phyloP scores from a whole-genome alignment of 2,329 filamentous ascomycete genomes.

The Trichoderma sp. region DNA sequence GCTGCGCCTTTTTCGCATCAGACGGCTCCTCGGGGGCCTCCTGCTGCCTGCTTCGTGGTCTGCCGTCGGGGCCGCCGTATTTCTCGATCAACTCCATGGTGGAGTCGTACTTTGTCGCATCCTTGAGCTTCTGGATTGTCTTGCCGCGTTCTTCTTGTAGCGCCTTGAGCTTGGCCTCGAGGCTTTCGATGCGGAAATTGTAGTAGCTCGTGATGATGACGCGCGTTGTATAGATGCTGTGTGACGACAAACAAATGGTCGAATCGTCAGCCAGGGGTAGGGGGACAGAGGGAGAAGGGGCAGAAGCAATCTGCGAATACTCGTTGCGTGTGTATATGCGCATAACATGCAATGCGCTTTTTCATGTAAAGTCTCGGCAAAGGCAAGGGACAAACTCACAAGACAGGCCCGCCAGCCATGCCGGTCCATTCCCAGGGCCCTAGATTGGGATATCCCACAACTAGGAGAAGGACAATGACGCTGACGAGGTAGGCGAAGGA shows the following conservation, averaged over 20 bases:
- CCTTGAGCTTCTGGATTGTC: slow-evolving; percentile 92
- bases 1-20: slow-evolving; percentile 19
- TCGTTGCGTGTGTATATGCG: background rate
- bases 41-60: slow-evolving; percentile 24
- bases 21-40: slow-evolving; percentile 29
- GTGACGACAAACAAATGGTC: background rate
- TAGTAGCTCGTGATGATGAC: slow-evolving; percentile 67
- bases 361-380: background rate
- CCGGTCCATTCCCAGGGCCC: slow-evolving; percentile 74
- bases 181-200: slow-evolving; percentile 72
- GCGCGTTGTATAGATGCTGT: slow-evolving; percentile 77
- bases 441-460: slow-evolving; percentile 81
- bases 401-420: slow-evolving; percentile 71
- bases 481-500: slow-evolving; percentile 88
- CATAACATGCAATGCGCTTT: background rate
- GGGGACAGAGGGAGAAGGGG: background rate
- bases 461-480: slow-evolving; percentile 74
- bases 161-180: slow-evolving; percentile 67
- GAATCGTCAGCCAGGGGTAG: background rate
- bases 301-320: background rate
- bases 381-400: slow-evolving; percentile 51
- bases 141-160: slow-evolving; percentile 76
- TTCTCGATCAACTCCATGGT: slow-evolving; percentile 92
- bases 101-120: slow-evolving; percentile 92
- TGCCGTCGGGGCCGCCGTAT: slow-evolving; percentile 69